A percentile compares a stretch with the other conserved stretches of the same genome.
These are phyloP conservation scores for Santalum album DNA, from an alignment of 164 flowering plant genomes.

Conservation along the genomic window DNA sequence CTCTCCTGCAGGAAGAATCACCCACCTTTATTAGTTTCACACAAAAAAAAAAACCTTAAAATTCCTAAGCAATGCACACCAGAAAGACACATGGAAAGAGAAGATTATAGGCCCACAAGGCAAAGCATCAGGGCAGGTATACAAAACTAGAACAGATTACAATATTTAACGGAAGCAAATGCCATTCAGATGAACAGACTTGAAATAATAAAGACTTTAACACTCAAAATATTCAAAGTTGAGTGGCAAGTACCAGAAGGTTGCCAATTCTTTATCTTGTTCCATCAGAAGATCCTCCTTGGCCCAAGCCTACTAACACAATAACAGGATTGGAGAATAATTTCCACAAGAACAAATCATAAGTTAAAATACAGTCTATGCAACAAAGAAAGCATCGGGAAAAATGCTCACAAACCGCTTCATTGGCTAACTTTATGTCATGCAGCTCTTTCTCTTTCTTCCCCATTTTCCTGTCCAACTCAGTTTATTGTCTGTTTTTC, in stretches of 20 bases:
- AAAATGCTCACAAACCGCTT: slow-evolving; percentile 53
- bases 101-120: no score
- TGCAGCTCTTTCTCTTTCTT: slow-evolving; percentile 82
- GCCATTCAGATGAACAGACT: no score
- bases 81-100: no score
- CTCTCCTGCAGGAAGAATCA: slow-evolving; percentile 83
- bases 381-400: neutral
- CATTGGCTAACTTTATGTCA: slow-evolving; percentile 68
- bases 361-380: neutral
- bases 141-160: no score
- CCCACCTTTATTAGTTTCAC: no score
- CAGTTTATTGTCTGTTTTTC: slow-evolving; percentile 49
- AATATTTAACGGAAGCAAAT: no score
- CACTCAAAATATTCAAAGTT: neutral
- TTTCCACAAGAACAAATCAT: neutral
- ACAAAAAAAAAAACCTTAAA: neutral
- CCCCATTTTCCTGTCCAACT: slow-evolving; percentile 64
- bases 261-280: slow-evolving; percentile 77
- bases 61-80: no score
- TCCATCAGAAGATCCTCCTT: slow-evolving; percentile 86
- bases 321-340: neutral
- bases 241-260: slow-evolving; percentile 47
- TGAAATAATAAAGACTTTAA: neutral
- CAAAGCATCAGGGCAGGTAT: no score
- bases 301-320: slow-evolving; percentile 86